Evolutionary conservation across 192 early-diverging fungal genomes (phyloP).

Genomic region (Oehlia diaphana): DNA sequence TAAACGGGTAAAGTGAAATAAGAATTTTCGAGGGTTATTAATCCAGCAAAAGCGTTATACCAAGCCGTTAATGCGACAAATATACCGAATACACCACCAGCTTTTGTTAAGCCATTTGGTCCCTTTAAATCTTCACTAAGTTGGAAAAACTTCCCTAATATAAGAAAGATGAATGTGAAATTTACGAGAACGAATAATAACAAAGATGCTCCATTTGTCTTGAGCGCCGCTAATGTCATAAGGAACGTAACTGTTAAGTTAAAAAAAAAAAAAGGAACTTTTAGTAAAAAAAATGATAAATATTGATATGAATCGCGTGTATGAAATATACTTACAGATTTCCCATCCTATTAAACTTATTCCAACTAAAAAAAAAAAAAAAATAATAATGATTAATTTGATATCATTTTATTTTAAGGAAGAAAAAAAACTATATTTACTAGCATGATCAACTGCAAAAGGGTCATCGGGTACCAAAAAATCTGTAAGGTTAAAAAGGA

Average conservation of each 20-base stretch:
- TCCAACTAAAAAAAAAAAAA: slow-evolving; percentile 48
- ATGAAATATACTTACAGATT: background rate
- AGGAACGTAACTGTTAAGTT: slow-evolving; percentile 54
- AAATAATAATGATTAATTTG: no score
- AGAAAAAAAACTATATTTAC: background rate
- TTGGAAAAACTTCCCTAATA: slow-evolving; percentile 58
- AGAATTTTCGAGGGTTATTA: slow-evolving; percentile 53
- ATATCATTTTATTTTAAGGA: background rate
- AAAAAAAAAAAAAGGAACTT: background rate
- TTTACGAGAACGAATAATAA: slow-evolving; percentile 67
- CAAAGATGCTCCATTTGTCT: slow-evolving; percentile 66
- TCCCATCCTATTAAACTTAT: slow-evolving; percentile 59
- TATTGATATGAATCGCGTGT: no score
- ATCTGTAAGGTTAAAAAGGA: slow-evolving; percentile 30
- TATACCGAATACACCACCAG: slow-evolving; percentile 72
- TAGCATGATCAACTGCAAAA: slow-evolving; percentile 23
- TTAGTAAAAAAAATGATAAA: no score
- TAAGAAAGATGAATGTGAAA: slow-evolving; percentile 66
- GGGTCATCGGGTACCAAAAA: slow-evolving; percentile 30
- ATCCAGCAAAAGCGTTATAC: slow-evolving; percentile 73
- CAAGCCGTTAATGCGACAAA: slow-evolving; percentile 73
- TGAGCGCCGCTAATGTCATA: slow-evolving; percentile 63
- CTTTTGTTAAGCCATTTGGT: background rate
- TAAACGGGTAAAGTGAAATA: slow-evolving; percentile 49
- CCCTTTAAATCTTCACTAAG: slow-evolving; percentile 33